Conservation (phyloP, 768 basidiomycete genomes). For the Infundibulicybe gibba region DNA sequence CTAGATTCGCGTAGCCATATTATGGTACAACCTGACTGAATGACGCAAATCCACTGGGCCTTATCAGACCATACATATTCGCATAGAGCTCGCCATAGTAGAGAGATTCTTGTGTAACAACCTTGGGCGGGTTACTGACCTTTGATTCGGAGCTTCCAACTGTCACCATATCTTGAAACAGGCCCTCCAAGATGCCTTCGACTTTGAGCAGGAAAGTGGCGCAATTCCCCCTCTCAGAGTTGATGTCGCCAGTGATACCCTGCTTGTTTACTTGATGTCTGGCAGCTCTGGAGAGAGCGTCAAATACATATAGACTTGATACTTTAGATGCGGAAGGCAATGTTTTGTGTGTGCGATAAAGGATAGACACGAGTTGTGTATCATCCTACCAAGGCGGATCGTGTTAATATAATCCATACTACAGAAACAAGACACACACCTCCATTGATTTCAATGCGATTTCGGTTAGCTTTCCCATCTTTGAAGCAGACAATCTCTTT, state of each 20-base stretch:
- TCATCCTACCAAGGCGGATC: slow-evolving; percentile 56
- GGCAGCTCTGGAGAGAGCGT: slow-evolving; percentile 87
- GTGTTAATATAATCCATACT: not conserved
- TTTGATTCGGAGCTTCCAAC: slow-evolving; percentile 68
- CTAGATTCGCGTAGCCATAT: not conserved
- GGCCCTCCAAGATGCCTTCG: slow-evolving; percentile 85
- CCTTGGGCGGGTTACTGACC: slow-evolving; percentile 55
- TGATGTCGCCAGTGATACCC: slow-evolving; percentile 50
- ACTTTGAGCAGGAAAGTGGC: slow-evolving; percentile 87
- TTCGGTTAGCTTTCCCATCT: slow-evolving; percentile 75
- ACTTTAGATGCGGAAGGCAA: slow-evolving; percentile 69
- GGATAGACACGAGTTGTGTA: slow-evolving; percentile 80
- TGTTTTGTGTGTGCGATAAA: slow-evolving; percentile 87
- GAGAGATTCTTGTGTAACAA: too few species aligned
- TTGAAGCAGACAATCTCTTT: slow-evolving; percentile 84
- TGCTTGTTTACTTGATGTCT: slow-evolving; percentile 65
- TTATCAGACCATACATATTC: not conserved
- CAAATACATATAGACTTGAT: slow-evolving; percentile 89
- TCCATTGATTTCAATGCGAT: slow-evolving; percentile 74
- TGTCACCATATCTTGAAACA: slow-evolving; percentile 81
- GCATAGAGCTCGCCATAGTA: not conserved
- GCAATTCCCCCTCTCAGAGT: slow-evolving; percentile 59
- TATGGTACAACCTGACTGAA: too few species aligned
- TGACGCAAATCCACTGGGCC: too few species aligned
- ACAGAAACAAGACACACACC: slow-evolving; percentile 38